These are phyloP conservation scores for Macrocybe gigantea DNA, from an alignment of 768 basidiomycete genomes.

Conservation along the genomic window DNA sequence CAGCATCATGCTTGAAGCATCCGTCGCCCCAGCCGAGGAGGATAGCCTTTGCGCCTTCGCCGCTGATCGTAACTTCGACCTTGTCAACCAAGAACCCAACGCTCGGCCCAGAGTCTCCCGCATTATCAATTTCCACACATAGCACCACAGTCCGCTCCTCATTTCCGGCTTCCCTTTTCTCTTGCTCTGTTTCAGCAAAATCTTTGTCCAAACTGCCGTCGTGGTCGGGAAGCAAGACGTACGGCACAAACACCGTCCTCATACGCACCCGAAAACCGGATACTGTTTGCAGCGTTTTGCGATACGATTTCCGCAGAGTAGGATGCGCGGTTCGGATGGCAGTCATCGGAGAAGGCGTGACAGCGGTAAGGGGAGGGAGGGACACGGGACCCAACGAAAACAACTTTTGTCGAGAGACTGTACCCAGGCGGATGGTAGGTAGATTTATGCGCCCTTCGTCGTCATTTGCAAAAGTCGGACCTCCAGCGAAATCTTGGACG, in stretches of 20 bases:
- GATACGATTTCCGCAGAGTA: conserved; percentile 80
- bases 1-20: conserved; percentile 35
- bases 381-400: conserved; percentile 54
- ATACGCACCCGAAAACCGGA: conserved; percentile 88
- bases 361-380: conserved; percentile 32
- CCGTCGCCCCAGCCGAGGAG: conserved; percentile 54
- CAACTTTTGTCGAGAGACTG: conserved; percentile 57
- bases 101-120: conserved; percentile 51
- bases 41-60: conserved; percentile 46
- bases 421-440: conserved; percentile 68
- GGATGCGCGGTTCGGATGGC: conserved; percentile 45
- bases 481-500: conserved; percentile 16
- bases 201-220: conserved; percentile 23
- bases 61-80: conserved; percentile 72
- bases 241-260: conserved; percentile 91
- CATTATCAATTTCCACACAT: conserved; percentile 89
- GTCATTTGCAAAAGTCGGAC: conserved; percentile 35
- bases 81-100: conserved; percentile 73
- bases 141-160: conserved; percentile 84
- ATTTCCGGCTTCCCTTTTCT: conserved; percentile 59
- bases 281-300: conserved; percentile 70
- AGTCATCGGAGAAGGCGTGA: conserved; percentile 46
- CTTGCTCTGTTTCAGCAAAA: conserved; percentile 44
- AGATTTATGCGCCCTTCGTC: conserved; percentile 34
- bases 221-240: conserved; percentile 58